Conservation (phyloP, 345 rosid species). For the Carallia pectinifolia region DNA sequence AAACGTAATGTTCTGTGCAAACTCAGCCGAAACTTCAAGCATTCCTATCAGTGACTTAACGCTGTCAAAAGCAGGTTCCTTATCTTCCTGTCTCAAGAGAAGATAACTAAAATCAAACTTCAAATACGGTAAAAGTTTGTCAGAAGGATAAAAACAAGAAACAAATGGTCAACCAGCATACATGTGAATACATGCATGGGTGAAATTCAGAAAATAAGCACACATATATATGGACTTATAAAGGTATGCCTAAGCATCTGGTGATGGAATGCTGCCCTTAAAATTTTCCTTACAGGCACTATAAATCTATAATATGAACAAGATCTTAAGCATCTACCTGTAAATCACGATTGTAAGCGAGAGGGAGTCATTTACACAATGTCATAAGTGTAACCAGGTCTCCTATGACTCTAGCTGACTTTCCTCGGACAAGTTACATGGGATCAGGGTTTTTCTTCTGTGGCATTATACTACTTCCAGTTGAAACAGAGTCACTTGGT, state of each 20-base stretch:
- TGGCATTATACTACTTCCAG: slow-evolving; percentile 99
- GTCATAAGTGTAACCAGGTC: slow-evolving; percentile 78
- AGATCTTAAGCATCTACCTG: slow-evolving; percentile 45
- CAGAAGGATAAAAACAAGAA: background rate
- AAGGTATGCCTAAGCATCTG: background rate
- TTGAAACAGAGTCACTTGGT: slow-evolving; percentile 87
- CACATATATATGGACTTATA: background rate
- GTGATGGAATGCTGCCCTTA: background rate
- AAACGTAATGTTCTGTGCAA: slow-evolving; percentile 79
- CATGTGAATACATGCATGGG: no score
- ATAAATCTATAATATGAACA: background rate
- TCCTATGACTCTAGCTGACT: slow-evolving; percentile 84
- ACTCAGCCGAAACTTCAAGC: slow-evolving; percentile 94
- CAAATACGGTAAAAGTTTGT: background rate
- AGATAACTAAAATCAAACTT: slow-evolving; percentile 6
- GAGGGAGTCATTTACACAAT: slow-evolving; percentile 95
- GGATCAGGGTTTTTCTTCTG: slow-evolving; percentile 99
- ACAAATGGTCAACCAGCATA: background rate
- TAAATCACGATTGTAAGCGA: slow-evolving; percentile 91
- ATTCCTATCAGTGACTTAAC: slow-evolving; percentile 75
- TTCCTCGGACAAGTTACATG: slow-evolving; percentile 95
- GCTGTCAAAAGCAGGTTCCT: slow-evolving; percentile 89
- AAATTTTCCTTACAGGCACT: background rate
- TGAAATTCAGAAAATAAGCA: no score
- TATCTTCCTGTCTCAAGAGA: slow-evolving; percentile 67